These are phyloP conservation scores for Porogramme epimiltina DNA, from an alignment of 1,284 basidiomycete genomes.

Conservation along the genomic window DNA sequence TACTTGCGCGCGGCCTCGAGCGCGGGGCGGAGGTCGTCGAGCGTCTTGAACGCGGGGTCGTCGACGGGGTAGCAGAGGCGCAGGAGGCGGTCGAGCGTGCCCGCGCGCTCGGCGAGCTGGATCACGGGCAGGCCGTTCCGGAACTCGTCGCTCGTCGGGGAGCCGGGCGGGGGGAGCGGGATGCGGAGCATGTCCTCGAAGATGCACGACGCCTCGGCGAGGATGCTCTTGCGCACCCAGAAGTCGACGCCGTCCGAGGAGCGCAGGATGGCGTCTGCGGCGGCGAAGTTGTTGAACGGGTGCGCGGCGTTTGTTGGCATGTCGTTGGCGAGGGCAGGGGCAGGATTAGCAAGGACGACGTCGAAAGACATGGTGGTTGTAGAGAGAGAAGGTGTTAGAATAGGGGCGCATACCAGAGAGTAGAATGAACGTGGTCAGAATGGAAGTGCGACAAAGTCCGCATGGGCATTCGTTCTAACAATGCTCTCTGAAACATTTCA, in stretches of 20 bases:
- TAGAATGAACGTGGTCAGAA: neutral
- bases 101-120: slow-evolving; percentile 11
- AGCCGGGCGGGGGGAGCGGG: slow-evolving; percentile 12
- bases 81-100: slow-evolving; percentile 14
- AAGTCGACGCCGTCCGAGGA: slow-evolving; percentile 24
- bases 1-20: slow-evolving; percentile 21
- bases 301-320: neutral
- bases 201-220: slow-evolving; percentile 21
- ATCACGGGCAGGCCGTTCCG: slow-evolving; percentile 17
- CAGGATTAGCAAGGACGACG: neutral
- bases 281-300: neutral
- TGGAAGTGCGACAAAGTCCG: slow-evolving; percentile 3
- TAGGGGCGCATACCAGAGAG: slow-evolving; percentile 4
- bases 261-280: slow-evolving; percentile 22
- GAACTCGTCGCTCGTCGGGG: slow-evolving; percentile 5
- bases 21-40: slow-evolving; percentile 17
- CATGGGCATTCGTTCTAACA: neutral
- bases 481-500: slow-evolving; percentile 1
- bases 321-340: neutral
- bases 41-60: slow-evolving; percentile 19
- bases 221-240: slow-evolving; percentile 16
- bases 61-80: slow-evolving; percentile 20
- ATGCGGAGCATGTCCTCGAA: slow-evolving; percentile 24
- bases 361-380: neutral
- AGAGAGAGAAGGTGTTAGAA: neutral